These are phyloP conservation scores for Vaccinium corymbosum DNA, from an alignment of 148 eudicot species.

Conservation along the genomic window DNA sequence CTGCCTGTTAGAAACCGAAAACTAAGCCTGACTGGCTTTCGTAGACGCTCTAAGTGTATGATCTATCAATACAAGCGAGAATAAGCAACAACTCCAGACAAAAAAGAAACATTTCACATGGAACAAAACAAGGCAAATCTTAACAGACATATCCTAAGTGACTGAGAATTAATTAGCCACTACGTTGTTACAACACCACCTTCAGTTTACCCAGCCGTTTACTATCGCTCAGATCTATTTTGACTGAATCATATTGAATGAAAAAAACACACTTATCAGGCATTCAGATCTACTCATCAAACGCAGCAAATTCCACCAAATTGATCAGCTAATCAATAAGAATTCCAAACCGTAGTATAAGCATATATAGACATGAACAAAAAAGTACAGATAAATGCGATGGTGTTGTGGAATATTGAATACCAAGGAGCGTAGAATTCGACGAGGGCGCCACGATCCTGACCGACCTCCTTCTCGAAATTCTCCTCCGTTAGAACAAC, in stretches of 20 bases:
- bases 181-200: neutral
- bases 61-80: neutral
- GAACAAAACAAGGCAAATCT: neutral
- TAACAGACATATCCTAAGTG: too few species aligned
- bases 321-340: neutral
- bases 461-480: conserved; percentile 88
- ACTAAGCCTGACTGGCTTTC: neutral
- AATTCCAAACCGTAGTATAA: neutral
- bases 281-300: conserved; percentile 11
- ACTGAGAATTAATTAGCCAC: too few species aligned
- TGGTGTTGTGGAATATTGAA: neutral
- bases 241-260: neutral
- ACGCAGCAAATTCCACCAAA: neutral
- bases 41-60: neutral
- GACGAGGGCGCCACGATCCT: conserved; percentile 89
- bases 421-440: conserved; percentile 99
- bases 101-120: neutral
- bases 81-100: neutral
- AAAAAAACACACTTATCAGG: neutral
- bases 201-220: neutral
- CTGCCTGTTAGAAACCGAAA: neutral
- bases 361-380: neutral
- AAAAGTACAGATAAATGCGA: neutral
- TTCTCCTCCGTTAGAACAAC: conserved; percentile 87
- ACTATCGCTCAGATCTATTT: conserved; percentile 4